These are phyloP conservation scores for Terfezia claveryi DNA, from an alignment of 495 filamentous ascomycete species.

Conservation along the genomic window DNA sequence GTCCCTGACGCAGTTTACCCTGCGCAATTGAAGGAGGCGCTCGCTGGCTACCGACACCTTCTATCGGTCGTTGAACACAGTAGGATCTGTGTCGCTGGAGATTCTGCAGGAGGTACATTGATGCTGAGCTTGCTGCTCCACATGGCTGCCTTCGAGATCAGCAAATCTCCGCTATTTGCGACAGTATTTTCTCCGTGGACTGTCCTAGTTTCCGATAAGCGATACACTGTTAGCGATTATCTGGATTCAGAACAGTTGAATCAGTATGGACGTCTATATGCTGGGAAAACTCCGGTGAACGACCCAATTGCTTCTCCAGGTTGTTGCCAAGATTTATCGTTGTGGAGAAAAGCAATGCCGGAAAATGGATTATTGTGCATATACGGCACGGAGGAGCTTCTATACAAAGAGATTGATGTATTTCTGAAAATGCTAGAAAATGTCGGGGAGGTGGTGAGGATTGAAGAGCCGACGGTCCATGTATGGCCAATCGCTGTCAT, in stretches of 20 bases:
- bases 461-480: conserved; percentile 43
- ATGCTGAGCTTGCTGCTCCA: conserved; percentile 43
- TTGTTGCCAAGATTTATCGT: conserved; percentile 34
- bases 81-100: conserved; percentile 42
- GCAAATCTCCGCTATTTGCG: conserved; percentile 28
- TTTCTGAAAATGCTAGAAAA: conserved; percentile 28
- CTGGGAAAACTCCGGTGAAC: conserved; percentile 26
- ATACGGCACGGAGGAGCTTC: conserved; percentile 50
- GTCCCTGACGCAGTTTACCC: conserved; percentile 53
- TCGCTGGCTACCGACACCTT: conserved; percentile 43
- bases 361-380: conserved; percentile 35
- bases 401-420: conserved; percentile 37
- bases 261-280: conserved; percentile 42
- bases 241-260: conserved; percentile 32
- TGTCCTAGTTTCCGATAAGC: conserved; percentile 32
- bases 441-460: conserved; percentile 25
- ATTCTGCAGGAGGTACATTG: conserved; percentile 52
- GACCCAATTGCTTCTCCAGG: conserved; percentile 46
- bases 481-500: conserved; percentile 56
- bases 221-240: conserved; percentile 39
- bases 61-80: conserved; percentile 31
- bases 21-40: conserved; percentile 40
- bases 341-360: conserved; percentile 42
- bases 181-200: conserved; percentile 40
- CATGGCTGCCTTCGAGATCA: conserved; percentile 23